Conservation (phyloP, 345 rosid species). For the Acer saccharum region DNA sequence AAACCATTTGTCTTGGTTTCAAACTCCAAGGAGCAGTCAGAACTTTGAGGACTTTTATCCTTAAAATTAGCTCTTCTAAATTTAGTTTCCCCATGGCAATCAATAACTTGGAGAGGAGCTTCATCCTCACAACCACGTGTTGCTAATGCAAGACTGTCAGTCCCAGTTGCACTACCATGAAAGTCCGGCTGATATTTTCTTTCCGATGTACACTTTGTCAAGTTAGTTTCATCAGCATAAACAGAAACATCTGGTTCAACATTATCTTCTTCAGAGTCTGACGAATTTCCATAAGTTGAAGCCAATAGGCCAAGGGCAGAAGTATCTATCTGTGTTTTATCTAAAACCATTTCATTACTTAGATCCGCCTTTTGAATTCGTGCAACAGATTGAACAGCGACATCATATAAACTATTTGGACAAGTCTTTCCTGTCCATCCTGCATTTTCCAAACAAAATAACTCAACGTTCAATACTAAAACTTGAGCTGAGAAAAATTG, state of each 20-base stretch:
- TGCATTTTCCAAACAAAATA: conserved; percentile 33
- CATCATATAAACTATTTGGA: conserved; percentile 40
- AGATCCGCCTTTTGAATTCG: conserved; percentile 34
- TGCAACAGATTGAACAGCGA: conserved; percentile 47
- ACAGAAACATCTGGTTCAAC: conserved; percentile 36
- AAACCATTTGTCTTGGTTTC: conserved; percentile 38
- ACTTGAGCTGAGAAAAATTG: neutral
- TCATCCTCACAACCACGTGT: conserved; percentile 30
- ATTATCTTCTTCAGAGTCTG: conserved; percentile 86
- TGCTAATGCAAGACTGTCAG: conserved; percentile 17
- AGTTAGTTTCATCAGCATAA: conserved; percentile 31
- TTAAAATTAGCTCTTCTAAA: conserved; percentile 23
- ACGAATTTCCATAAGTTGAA: conserved; percentile 79
- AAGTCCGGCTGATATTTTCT: conserved; percentile 26
- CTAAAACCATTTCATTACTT: conserved; percentile 36
- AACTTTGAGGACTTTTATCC: conserved; percentile 35
- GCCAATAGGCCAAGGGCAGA: conserved; percentile 86
- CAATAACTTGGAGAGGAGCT: conserved; percentile 31
- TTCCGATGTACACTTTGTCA: conserved; percentile 26
- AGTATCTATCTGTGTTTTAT: conserved; percentile 29
- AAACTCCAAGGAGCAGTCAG: conserved; percentile 29
- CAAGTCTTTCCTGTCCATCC: conserved; percentile 42
- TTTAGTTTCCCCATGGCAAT: conserved; percentile 34
- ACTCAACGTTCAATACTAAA: conserved; percentile 15
- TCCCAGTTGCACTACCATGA: conserved; percentile 27